These are phyloP conservation scores for Chlorencoelia australis DNA, from an alignment of 2,329 filamentous ascomycete species.

Conservation along the genomic window DNA sequence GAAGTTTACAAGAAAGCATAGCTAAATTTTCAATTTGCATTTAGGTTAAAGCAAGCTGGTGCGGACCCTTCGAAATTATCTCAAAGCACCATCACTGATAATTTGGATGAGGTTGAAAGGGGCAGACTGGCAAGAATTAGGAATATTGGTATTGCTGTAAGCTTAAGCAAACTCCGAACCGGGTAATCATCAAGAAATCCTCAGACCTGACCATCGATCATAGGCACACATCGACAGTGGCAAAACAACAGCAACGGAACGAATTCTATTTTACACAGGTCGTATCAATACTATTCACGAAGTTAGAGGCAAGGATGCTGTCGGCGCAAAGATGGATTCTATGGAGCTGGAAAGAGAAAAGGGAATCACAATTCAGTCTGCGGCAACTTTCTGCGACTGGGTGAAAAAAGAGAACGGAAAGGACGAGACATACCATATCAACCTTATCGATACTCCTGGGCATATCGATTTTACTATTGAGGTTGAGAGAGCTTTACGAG, in stretches of 20 bases:
- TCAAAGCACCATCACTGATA: slow-evolving; percentile 22
- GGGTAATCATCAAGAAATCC: not conserved
- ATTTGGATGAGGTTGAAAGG: slow-evolving; percentile 54
- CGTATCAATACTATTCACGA: slow-evolving; percentile 96
- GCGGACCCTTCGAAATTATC: slow-evolving; percentile 19
- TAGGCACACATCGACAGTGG: slow-evolving; percentile 97
- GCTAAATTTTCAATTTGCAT: too few species aligned
- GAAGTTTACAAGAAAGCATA: too few species aligned
- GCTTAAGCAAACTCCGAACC: too few species aligned
- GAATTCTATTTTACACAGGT: slow-evolving; percentile 95
- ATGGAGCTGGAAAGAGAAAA: slow-evolving; percentile 99
- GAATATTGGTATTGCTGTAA: slow-evolving; percentile 95
- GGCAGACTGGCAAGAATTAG: slow-evolving; percentile 70
- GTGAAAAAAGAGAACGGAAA: slow-evolving; percentile 72
- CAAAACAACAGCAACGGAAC: slow-evolving; percentile 93
- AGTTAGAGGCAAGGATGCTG: slow-evolving; percentile 85
- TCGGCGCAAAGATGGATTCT: slow-evolving; percentile 98
- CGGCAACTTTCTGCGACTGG: slow-evolving; percentile 97
- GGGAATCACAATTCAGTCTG: slow-evolving; percentile 97
- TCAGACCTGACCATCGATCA: slow-evolving; percentile 3
- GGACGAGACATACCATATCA: slow-evolving; percentile 91
- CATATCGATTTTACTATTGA: slow-evolving; percentile 99
- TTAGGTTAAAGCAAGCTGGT: slow-evolving; percentile 22
- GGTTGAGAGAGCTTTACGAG: slow-evolving; percentile 87
- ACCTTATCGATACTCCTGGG: slow-evolving; percentile 95